Evolutionary conservation across 2,329 filamentous ascomycete species (phyloP).

Genomic region (Xylariaceae sp.): DNA sequence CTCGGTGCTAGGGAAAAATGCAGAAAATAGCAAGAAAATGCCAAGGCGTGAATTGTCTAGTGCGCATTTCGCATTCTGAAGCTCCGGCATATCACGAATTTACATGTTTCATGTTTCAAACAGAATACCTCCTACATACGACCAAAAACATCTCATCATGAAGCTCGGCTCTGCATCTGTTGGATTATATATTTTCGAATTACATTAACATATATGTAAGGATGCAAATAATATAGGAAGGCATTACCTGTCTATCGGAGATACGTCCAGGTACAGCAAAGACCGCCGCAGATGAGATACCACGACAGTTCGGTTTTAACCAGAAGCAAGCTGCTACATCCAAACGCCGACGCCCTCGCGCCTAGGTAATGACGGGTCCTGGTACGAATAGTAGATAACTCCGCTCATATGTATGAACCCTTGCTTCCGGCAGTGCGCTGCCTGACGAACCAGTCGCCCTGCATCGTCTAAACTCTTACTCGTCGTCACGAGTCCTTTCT

Average conservation of each 20-base stretch:
- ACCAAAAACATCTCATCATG: background rate
- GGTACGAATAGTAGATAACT: constrained; percentile 8
- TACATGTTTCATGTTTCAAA: background rate
- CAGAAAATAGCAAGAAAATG: background rate
- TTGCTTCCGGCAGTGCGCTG: constrained; percentile 10
- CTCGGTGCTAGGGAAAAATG: background rate
- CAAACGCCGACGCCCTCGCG: constrained; percentile 26
- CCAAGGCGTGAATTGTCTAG: no score
- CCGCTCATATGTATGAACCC: constrained; percentile 18
- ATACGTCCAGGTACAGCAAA: background rate
- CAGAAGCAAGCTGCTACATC: constrained; percentile 14
- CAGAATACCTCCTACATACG: background rate
- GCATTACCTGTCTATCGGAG: constrained; percentile 7
- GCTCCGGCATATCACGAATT: no score
- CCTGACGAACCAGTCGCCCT: constrained; percentile 11
- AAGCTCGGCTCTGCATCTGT: background rate
- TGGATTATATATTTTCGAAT: background rate
- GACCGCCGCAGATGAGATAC: constrained; percentile 5
- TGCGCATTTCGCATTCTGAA: no score
- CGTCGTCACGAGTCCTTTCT: constrained; percentile 15
- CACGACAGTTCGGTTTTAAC: background rate
- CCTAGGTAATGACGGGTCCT: constrained; percentile 15
- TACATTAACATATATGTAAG: background rate
- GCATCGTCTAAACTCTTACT: constrained; percentile 17
- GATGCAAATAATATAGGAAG: background rate